Evolutionary conservation across 192 early-diverging fungal species (phyloP).

Genomic region (Entomortierella parvispora): DNA sequence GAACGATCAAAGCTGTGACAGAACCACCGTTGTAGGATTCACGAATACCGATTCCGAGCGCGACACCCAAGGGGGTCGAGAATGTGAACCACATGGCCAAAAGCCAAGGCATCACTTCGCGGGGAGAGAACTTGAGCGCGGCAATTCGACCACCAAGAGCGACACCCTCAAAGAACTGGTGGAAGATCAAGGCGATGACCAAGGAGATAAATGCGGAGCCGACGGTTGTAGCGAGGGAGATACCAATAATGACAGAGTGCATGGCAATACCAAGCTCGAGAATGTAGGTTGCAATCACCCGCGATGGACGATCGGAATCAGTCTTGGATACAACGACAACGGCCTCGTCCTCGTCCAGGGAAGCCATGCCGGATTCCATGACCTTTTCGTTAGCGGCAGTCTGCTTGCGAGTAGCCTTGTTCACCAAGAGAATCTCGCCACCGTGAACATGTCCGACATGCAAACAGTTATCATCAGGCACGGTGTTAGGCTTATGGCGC

Average conservation of each 20-base stretch:
- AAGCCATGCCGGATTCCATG: too few species aligned
- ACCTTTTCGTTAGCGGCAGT: conserved; percentile 7
- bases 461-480: conserved; percentile 16
- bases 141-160: conserved; percentile 71
- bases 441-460: conserved; percentile 42
- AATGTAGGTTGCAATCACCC: conserved; percentile 69
- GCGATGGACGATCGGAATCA: conserved; percentile 38
- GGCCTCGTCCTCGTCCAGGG: background rate
- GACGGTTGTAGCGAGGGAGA: conserved; percentile 70
- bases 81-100: conserved; percentile 65
- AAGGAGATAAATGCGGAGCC: conserved; percentile 65
- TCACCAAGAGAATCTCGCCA: conserved; percentile 34
- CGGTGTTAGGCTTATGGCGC: too few species aligned
- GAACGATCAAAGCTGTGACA: conserved; percentile 59
- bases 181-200: conserved; percentile 63
- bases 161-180: conserved; percentile 83
- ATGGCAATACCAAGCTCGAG: conserved; percentile 82
- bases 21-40: conserved; percentile 66
- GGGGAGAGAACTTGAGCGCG: conserved; percentile 64
- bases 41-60: conserved; percentile 77
- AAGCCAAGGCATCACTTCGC: conserved; percentile 62
- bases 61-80: conserved; percentile 81
- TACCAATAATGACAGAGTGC: conserved; percentile 82
- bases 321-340: background rate
- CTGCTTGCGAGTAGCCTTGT: conserved; percentile 27